Evolutionary conservation across 768 basidiomycete species (phyloP).

Genomic region (Leccinum rimulosum): DNA sequence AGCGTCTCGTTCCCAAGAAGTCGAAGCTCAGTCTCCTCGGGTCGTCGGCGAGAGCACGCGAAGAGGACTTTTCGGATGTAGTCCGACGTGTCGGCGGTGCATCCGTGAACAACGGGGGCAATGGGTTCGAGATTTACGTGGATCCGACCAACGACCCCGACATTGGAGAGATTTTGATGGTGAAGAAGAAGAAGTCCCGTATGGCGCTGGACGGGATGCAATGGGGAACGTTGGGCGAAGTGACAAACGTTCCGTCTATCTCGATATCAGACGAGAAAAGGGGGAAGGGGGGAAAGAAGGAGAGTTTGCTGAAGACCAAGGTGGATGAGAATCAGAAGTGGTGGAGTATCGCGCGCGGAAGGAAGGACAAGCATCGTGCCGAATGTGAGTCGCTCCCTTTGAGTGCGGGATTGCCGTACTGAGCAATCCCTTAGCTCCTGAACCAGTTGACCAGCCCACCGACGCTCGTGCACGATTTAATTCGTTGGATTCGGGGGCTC

Average conservation of each 20-base stretch:
- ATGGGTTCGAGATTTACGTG: slow-evolving; percentile 69
- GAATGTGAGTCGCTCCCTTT: slow-evolving; percentile 24
- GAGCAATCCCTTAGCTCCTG: slow-evolving; percentile 40
- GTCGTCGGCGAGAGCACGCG: slow-evolving; percentile 29
- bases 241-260: slow-evolving; percentile 50
- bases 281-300: slow-evolving; percentile 37
- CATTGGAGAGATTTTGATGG: slow-evolving; percentile 64
- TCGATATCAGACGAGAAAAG: slow-evolving; percentile 34
- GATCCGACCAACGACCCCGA: slow-evolving; percentile 65
- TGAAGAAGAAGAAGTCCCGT: slow-evolving; percentile 75
- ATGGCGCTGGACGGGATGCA: slow-evolving; percentile 54
- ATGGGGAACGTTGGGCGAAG: slow-evolving; percentile 58
- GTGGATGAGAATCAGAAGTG: slow-evolving; percentile 59
- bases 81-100: slow-evolving; percentile 45
- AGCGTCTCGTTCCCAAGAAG: slow-evolving; percentile 70
- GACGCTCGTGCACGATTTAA: slow-evolving; percentile 54
- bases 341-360: slow-evolving; percentile 79
- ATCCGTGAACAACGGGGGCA: slow-evolving; percentile 27
- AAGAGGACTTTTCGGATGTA: slow-evolving; percentile 59
- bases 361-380: slow-evolving; percentile 44
- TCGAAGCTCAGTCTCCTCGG: slow-evolving; percentile 56
- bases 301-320: slow-evolving; percentile 37
- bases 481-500: slow-evolving; percentile 51
- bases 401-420: background rate
- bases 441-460: slow-evolving; percentile 35